These are phyloP conservation scores for Hylodesmum podocarpum DNA, from an alignment of 306 rosid species.

Conservation along the genomic window DNA sequence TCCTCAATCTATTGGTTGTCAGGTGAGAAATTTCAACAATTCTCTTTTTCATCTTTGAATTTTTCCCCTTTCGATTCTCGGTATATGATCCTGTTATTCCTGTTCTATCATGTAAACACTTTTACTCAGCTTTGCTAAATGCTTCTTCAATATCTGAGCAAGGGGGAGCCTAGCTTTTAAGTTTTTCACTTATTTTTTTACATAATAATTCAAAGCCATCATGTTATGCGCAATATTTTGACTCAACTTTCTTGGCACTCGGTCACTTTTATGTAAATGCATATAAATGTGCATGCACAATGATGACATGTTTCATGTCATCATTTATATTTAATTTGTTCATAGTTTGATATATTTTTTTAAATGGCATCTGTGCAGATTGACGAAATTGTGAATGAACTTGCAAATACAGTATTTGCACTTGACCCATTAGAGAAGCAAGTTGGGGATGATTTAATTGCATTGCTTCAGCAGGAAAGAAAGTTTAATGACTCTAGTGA, in stretches of 20 bases:
- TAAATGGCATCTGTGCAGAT: constrained; percentile 45
- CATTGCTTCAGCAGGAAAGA: constrained; percentile 74
- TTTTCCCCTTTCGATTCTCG: not conserved
- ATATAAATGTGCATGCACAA: not conserved
- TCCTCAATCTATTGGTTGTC: constrained; percentile 70
- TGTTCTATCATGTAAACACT: not conserved
- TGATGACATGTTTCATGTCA: not conserved
- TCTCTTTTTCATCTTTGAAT: constrained; percentile 16
- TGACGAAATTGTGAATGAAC: constrained; percentile 57
- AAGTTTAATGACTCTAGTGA: constrained; percentile 58
- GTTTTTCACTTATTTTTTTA: not conserved
- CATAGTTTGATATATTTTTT: constrained; percentile 8
- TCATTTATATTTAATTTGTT: not conserved
- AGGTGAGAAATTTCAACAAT: constrained; percentile 43
- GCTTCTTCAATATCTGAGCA: not conserved
- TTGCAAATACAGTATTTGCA: constrained; percentile 49
- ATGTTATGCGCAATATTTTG: not conserved
- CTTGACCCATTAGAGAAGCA: constrained; percentile 77
- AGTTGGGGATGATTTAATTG: constrained; percentile 69
- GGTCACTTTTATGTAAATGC: not conserved
- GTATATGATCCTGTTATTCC: not conserved
- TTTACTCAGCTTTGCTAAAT: not conserved
- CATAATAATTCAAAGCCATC: not conserved
- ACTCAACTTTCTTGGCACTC: not conserved
- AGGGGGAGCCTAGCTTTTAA: not conserved